A percentile compares a stretch with the other conserved stretches of the same genome.
phyloP scores from a whole-genome alignment of 1,284 basidiomycete species.

The Stygiomarasmius scandens region DNA sequence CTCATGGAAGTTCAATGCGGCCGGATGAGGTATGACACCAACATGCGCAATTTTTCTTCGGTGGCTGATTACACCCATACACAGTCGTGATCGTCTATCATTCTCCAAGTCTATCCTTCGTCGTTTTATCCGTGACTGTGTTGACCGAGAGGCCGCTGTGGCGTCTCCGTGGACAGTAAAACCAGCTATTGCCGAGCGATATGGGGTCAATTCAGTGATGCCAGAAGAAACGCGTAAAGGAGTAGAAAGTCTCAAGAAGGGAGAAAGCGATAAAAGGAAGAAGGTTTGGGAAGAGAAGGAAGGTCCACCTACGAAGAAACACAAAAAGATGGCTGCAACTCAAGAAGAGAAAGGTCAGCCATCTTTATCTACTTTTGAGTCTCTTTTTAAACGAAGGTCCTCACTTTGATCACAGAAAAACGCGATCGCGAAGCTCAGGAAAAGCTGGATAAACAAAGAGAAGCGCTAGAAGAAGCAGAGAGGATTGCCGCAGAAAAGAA shows the following conservation, averaged over 20 bases:
- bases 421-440: conserved; percentile 69
- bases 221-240: conserved; percentile 81
- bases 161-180: conserved; percentile 97
- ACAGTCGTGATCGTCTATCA: conserved; percentile 88
- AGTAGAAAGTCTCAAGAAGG: conserved; percentile 81
- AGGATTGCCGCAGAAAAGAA: conserved; percentile 75
- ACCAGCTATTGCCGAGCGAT: conserved; percentile 77
- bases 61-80: conserved; percentile 14
- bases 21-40: conserved; percentile 71
- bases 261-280: conserved; percentile 87
- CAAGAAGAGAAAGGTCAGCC: conserved; percentile 71
- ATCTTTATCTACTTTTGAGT: conserved; percentile 11
- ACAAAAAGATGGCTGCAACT: conserved; percentile 71
- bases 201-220: conserved; percentile 84
- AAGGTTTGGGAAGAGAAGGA: conserved; percentile 87
- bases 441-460: conserved; percentile 65
- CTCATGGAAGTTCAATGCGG: conserved; percentile 82
- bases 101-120: conserved; percentile 97
- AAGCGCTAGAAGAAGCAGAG: conserved; percentile 72
- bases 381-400: conserved; percentile 33
- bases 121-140: conserved; percentile 93
- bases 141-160: conserved; percentile 87
- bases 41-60: background rate
- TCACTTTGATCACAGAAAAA: conserved; percentile 51
- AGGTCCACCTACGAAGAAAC: conserved; percentile 76